These are phyloP conservation scores for Metschnikowia gruessii DNA, from an alignment of 805 yeast genomes.

Conservation along the genomic window DNA sequence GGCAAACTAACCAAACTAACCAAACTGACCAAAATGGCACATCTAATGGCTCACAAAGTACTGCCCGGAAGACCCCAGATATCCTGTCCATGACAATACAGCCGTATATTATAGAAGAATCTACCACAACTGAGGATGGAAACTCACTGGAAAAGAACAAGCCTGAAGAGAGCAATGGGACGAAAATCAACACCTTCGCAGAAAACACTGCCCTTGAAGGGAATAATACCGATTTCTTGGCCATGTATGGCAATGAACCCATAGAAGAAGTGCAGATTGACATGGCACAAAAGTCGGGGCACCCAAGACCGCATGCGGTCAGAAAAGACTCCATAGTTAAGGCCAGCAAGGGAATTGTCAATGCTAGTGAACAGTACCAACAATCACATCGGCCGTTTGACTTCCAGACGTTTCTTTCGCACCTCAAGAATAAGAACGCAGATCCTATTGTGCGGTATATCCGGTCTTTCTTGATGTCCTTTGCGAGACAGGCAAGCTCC, in stretches of 20 bases:
- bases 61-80: neutral
- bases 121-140: neutral
- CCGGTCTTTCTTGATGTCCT: conserved; percentile 78
- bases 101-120: conserved; percentile 18
- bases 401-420: conserved; percentile 74
- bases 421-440: conserved; percentile 70
- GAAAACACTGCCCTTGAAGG: neutral
- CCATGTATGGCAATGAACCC: conserved; percentile 12
- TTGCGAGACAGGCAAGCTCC: conserved; percentile 50
- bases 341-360: conserved; percentile 16
- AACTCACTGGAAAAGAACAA: neutral
- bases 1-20: too few species aligned
- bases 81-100: conserved; percentile 20
- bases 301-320: conserved; percentile 3
- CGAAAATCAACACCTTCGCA: neutral
- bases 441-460: conserved; percentile 87
- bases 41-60: neutral
- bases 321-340: conserved; percentile 16
- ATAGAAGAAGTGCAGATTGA: conserved; percentile 11
- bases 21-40: neutral
- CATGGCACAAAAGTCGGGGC: neutral
- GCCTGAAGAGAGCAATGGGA: neutral
- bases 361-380: conserved; percentile 38
- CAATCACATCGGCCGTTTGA: conserved; percentile 60
- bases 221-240: conserved; percentile 1